Percentiles rank a stretch among this genome's conserved stretches.
Evolutionary conservation across 495 filamentous ascomycete species (phyloP).

Genomic region (Entonaema liquescens): DNA sequence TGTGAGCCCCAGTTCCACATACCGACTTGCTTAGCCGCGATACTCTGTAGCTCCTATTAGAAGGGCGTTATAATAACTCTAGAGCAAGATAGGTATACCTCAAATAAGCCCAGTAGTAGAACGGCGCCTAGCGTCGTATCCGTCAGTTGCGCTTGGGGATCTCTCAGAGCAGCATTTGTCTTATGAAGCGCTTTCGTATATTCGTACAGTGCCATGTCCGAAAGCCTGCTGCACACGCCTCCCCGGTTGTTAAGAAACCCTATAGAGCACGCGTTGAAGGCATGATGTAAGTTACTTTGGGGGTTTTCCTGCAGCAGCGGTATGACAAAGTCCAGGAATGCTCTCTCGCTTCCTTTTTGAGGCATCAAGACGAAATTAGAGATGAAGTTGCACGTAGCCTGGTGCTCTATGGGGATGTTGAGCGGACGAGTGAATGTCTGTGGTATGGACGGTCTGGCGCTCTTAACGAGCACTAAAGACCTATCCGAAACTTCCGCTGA

Average conservation of each 20-base stretch:
- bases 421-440: conserved; percentile 40
- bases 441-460: conserved; percentile 19
- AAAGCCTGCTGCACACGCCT: conserved; percentile 46
- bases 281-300: conserved; percentile 61
- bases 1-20: conserved; percentile 63
- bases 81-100: conserved; percentile 53
- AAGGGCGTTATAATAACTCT: no score
- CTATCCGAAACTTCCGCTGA: not conserved
- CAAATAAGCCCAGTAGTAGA: conserved; percentile 69
- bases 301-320: conserved; percentile 60
- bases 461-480: conserved; percentile 14
- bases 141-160: conserved; percentile 55
- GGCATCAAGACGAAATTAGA: conserved; percentile 65
- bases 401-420: conserved; percentile 53
- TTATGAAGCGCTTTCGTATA: conserved; percentile 62
- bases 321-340: conserved; percentile 66
- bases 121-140: conserved; percentile 70
- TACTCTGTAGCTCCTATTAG: conserved; percentile 55
- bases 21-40: conserved; percentile 56
- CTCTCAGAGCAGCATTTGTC: conserved; percentile 62
- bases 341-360: conserved; percentile 52
- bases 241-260: conserved; percentile 59
- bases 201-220: conserved; percentile 51
- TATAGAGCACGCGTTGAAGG: conserved; percentile 69
- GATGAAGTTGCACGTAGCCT: conserved; percentile 64